These are phyloP conservation scores for Penicillium alfredii DNA, from an alignment of 495 filamentous ascomycete species.

Conservation along the genomic window DNA sequence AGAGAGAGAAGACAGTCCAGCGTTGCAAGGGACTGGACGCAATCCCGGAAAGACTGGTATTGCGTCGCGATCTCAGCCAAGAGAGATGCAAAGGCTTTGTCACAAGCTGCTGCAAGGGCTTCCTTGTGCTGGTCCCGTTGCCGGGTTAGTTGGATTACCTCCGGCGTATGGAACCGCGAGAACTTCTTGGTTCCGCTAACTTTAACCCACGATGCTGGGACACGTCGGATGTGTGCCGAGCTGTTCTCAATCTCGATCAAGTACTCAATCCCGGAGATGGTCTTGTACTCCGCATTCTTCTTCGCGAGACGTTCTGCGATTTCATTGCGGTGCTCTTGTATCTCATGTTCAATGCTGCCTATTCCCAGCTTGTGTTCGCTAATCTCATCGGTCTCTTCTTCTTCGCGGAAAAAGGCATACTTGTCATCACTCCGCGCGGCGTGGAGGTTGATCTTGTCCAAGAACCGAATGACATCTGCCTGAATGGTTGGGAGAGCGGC, in stretches of 20 bases:
- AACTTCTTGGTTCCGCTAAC: conserved; percentile 90
- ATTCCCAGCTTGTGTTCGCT: conserved; percentile 87
- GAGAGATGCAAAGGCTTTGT: conserved; percentile 69
- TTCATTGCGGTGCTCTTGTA: conserved; percentile 66
- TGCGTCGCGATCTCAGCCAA: conserved; percentile 66
- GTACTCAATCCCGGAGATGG: conserved; percentile 86
- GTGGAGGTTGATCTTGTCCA: conserved; percentile 80
- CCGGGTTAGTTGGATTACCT: conserved; percentile 72
- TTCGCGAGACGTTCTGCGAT: conserved; percentile 65
- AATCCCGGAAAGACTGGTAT: conserved; percentile 87
- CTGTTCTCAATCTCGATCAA: conserved; percentile 84
- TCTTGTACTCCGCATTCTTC: conserved; percentile 67
- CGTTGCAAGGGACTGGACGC: conserved; percentile 75
- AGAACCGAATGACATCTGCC: conserved; percentile 59
- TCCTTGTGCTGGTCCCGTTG: conserved; percentile 96
- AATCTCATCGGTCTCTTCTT: conserved; percentile 79
- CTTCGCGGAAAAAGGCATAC: conserved; percentile 85
- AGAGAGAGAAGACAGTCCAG: conserved; percentile 89
- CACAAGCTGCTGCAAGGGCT: conserved; percentile 84
- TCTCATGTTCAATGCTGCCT: conserved; percentile 77
- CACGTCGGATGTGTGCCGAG: conserved; percentile 61
- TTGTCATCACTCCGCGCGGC: conserved; percentile 86
- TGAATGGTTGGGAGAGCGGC: conserved; percentile 70
- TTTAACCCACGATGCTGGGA: conserved; percentile 92
- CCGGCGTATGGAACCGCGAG: conserved; percentile 90